Conservation (phyloP, 176 grass and related monocot genomes). For the Panicum miliaceum region DNA sequence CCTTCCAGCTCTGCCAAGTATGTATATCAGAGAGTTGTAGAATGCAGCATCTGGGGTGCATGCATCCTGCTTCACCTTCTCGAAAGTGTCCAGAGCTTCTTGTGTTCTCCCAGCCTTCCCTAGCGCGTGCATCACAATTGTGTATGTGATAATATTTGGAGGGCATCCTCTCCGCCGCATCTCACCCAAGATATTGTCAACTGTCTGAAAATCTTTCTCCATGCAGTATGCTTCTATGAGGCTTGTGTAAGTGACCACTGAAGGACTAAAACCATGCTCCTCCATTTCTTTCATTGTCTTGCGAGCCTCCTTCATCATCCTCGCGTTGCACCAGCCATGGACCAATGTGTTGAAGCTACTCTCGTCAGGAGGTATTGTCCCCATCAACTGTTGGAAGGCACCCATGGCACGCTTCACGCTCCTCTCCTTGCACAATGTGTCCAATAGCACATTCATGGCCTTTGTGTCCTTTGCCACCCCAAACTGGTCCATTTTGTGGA, state of each 20-base stretch:
- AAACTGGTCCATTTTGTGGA: constrained; percentile 60
- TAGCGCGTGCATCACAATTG: constrained; percentile 77
- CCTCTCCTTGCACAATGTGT: constrained; percentile 85
- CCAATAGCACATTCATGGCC: constrained; percentile 77
- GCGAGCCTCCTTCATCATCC: constrained; percentile 62
- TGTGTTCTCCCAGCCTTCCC: constrained; percentile 65
- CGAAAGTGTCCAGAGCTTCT: constrained; percentile 69
- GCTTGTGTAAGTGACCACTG: constrained; percentile 79
- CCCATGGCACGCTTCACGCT: constrained; percentile 74
- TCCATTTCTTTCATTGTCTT: constrained; percentile 70
- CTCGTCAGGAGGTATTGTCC: constrained; percentile 55
- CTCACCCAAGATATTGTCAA: constrained; percentile 47
- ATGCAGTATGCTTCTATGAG: constrained; percentile 80
- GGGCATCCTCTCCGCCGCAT: constrained; percentile 54
- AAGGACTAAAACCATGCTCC: constrained; percentile 68
- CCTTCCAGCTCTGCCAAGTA: constrained; percentile 62
- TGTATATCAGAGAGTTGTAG: constrained; percentile 89
- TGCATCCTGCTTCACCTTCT: constrained; percentile 64
- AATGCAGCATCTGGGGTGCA: constrained; percentile 68
- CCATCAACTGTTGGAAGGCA: constrained; percentile 60
- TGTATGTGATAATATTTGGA: constrained; percentile 87
- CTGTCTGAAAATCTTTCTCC: constrained; percentile 71
- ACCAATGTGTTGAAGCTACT: constrained; percentile 75
- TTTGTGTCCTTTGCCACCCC: constrained; percentile 70
- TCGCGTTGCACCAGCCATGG: constrained; percentile 85